These are phyloP conservation scores for Borovskyia barvae DNA, from an alignment of 208 protist genomes.

Conservation along the genomic window DNA sequence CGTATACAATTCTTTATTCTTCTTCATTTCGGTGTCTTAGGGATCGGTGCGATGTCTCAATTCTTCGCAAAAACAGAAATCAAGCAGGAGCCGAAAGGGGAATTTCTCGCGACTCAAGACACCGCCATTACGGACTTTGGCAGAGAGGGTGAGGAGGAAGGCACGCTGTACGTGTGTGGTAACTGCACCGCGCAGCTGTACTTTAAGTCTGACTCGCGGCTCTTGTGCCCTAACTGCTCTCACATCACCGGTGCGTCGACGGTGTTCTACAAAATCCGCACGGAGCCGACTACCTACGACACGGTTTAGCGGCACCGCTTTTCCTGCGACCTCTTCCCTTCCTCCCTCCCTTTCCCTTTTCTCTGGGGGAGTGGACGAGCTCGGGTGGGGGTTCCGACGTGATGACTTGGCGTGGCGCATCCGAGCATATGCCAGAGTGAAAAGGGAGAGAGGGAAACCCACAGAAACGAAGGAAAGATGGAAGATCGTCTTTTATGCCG, in stretches of 20 bases:
- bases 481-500: no score
- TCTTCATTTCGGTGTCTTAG: neutral
- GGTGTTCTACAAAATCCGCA: conserved; percentile 90
- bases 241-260: conserved; percentile 80
- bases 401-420: no score
- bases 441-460: no score
- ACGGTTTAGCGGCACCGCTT: conserved; percentile 51
- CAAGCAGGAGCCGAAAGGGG: conserved; percentile 20
- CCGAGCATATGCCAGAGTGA: no score
- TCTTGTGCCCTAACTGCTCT: conserved; percentile 80
- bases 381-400: no score
- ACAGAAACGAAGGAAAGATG: no score
- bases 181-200: conserved; percentile 76
- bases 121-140: neutral
- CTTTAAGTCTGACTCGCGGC: conserved; percentile 41
- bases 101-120: conserved; percentile 10
- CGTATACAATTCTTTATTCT: conserved; percentile 1
- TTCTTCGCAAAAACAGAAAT: conserved; percentile 24
- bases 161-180: conserved; percentile 76
- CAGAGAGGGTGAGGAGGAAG: conserved; percentile 25
- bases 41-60: neutral
- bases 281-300: conserved; percentile 81
- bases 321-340: neutral
- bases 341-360: neutral
- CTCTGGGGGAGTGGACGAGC: no score